These are phyloP conservation scores for Corymbia calophylla DNA, from an alignment of 441 rosid species.

Conservation along the genomic window DNA sequence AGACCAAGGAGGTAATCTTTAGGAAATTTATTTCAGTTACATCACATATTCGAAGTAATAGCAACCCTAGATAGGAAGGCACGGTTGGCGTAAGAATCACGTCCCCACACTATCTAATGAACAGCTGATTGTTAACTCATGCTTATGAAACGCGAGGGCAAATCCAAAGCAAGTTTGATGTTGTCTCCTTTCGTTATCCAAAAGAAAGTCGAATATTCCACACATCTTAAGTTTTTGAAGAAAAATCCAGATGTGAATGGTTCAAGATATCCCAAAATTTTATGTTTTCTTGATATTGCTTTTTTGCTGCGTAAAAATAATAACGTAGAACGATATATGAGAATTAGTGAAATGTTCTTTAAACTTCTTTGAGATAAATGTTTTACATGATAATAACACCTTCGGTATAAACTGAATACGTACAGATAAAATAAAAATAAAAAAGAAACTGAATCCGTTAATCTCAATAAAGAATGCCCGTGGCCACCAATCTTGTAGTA, in stretches of 20 bases:
- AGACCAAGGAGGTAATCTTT: neutral
- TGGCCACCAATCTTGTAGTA: neutral
- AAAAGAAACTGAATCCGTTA: no score
- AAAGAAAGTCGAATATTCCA: neutral
- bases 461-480: no score
- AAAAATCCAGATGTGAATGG: neutral
- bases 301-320: neutral
- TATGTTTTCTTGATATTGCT: no score
- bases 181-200: neutral
- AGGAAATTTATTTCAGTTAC: neutral
- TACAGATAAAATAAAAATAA: fast-evolving
- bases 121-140: neutral
- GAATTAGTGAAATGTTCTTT: no score
- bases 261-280: no score
- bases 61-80: neutral
- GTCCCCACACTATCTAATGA: neutral
- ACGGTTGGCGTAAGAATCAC: neutral
- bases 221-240: neutral
- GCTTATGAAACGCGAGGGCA: neutral
- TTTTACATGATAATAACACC: neutral
- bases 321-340: no score
- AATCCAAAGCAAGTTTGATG: neutral
- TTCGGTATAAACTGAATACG: neutral
- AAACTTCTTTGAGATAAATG: neutral
- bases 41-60: neutral